Evolutionary conservation across 257 asterid species (phyloP).

Genomic region (Forsythia viridissima): DNA sequence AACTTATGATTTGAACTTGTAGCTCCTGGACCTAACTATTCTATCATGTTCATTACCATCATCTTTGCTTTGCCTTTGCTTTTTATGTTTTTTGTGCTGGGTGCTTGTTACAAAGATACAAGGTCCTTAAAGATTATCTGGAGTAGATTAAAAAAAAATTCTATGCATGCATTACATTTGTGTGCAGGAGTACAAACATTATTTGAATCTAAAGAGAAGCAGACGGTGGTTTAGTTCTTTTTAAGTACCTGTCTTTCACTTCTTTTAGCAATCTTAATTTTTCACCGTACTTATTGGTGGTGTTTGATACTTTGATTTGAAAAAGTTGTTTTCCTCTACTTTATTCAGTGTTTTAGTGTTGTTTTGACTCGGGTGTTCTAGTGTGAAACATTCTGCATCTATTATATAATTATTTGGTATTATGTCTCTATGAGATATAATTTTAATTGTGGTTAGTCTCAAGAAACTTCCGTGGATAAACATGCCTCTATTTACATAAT

Average conservation of each 20-base stretch:
- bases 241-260: background rate
- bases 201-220: background rate
- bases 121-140: no score
- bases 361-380: background rate
- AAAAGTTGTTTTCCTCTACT: background rate
- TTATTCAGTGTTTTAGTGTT: background rate
- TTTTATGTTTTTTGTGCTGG: no score
- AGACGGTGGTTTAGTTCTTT: background rate
- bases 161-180: background rate
- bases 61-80: background rate
- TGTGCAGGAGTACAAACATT: background rate
- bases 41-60: no score
- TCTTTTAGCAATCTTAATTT: background rate
- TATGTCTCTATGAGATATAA: background rate
- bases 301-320: background rate
- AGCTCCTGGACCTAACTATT: background rate
- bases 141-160: no score
- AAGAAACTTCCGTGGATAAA: background rate
- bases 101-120: background rate
- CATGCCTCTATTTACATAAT: background rate
- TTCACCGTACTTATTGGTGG: background rate
- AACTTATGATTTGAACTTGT: background rate
- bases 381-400: background rate
- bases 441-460: background rate
- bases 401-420: background rate